Conservation (phyloP, 2,329 filamentous ascomycete species). For the Diaporthe longicolla region DNA sequence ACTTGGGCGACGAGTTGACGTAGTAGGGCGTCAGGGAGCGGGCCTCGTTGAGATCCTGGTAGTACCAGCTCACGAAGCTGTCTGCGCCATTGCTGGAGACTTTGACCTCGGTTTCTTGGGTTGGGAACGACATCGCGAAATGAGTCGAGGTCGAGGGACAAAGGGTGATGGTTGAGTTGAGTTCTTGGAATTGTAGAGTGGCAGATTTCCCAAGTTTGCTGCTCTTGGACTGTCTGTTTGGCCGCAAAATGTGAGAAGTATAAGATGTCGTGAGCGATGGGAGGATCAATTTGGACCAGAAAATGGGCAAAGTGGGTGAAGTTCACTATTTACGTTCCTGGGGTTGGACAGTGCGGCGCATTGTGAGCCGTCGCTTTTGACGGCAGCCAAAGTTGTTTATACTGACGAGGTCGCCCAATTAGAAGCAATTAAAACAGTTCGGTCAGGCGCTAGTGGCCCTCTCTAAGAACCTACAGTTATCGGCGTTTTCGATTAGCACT, state of each 20-base stretch:
- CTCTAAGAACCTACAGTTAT: slow-evolving; percentile 32
- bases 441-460: not conserved
- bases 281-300: not conserved
- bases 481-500: slow-evolving; percentile 10
- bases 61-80: slow-evolving; percentile 81
- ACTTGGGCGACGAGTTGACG: slow-evolving; percentile 68
- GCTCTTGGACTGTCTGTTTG: not conserved
- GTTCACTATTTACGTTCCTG: not conserved
- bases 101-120: slow-evolving; percentile 60
- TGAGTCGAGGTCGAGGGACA: not conserved
- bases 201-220: not conserved
- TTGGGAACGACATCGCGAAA: slow-evolving; percentile 43
- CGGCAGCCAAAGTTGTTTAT: not conserved
- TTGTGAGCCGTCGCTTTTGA: not conserved
- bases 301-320: not conserved
- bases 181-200: not conserved
- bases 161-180: too few relatives aligned
- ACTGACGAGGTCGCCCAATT: too few relatives aligned
- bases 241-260: not conserved
- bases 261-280: not conserved
- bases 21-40: slow-evolving; percentile 78
- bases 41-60: slow-evolving; percentile 77
- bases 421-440: not conserved
- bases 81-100: slow-evolving; percentile 72
- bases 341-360: slow-evolving; percentile 42